phyloP scores from a whole-genome alignment of 106 monocot species.

The Acorus gramineus region DNA sequence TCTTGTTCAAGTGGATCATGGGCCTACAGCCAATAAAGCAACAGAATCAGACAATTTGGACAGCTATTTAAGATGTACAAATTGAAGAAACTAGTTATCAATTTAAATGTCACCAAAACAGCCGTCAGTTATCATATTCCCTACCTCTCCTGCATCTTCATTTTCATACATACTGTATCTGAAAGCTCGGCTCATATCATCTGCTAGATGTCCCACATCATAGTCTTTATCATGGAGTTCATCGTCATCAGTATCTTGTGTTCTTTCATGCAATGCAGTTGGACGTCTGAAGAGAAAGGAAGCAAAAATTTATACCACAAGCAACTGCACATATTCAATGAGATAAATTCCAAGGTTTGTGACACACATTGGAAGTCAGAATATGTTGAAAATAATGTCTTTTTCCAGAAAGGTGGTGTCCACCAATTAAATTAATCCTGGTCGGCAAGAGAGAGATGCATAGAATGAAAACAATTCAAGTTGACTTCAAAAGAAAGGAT shows the following conservation, averaged over 20 bases:
- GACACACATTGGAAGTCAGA: no score
- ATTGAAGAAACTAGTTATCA: no score
- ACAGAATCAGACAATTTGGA: neutral
- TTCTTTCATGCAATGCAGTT: constrained; percentile 44
- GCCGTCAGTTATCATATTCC: no score
- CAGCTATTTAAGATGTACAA: neutral
- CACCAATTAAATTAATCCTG: no score
- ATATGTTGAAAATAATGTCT: no score
- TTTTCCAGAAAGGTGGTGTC: no score
- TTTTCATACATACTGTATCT: constrained; percentile 43
- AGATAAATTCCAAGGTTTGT: no score
- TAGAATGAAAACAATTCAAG: no score
- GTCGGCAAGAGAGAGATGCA: no score
- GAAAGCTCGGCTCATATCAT: constrained; percentile 48
- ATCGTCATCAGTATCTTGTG: constrained; percentile 67
- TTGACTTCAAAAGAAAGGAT: no score
- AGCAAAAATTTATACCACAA: neutral
- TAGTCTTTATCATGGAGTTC: constrained; percentile 59
- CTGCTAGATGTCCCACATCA: constrained; percentile 43
- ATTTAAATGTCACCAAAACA: no score
- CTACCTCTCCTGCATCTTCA: constrained; percentile 50
- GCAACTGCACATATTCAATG: no score
- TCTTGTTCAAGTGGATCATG: neutral
- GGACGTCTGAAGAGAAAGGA: constrained; percentile 45
- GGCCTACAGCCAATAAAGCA: neutral